Conservation (phyloP, 495 filamentous ascomycete genomes). For the Daldinia loculata region DNA sequence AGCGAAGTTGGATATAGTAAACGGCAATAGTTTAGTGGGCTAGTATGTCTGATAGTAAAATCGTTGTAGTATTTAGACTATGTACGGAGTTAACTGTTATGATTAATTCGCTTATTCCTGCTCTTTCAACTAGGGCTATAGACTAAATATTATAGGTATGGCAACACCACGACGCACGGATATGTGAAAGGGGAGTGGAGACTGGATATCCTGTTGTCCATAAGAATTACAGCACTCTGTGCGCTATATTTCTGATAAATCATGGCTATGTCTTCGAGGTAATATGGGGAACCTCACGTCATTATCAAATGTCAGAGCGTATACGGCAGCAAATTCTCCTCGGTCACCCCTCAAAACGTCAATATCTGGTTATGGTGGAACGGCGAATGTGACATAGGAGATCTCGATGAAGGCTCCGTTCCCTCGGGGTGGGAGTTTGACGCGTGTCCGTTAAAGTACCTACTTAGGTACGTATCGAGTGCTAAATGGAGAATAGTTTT, state of each 20-base stretch:
- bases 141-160: not conserved
- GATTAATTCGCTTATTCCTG: not conserved
- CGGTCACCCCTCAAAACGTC: not conserved
- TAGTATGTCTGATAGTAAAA: not conserved
- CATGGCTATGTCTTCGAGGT: not conserved
- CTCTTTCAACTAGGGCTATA: not conserved
- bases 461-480: not conserved
- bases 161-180: not conserved
- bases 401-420: not conserved
- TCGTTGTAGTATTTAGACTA: not conserved
- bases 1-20: not conserved
- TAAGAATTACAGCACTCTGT: not conserved
- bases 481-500: constrained; percentile 7
- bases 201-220: constrained; percentile 4
- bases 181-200: not conserved
- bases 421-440: not conserved
- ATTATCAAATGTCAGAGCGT: constrained; percentile 23
- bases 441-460: not conserved
- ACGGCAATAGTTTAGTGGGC: not conserved
- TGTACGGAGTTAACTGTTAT: not conserved
- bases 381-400: not conserved
- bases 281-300: constrained; percentile 16
- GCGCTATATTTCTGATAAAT: constrained; percentile 24
- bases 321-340: not conserved
- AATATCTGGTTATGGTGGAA: not conserved